A percentile compares a stretch with the other conserved stretches of the same genome.
phyloP scores from a whole-genome alignment of 108 stramenopile genomes.

The Schizochytrium sp. region DNA sequence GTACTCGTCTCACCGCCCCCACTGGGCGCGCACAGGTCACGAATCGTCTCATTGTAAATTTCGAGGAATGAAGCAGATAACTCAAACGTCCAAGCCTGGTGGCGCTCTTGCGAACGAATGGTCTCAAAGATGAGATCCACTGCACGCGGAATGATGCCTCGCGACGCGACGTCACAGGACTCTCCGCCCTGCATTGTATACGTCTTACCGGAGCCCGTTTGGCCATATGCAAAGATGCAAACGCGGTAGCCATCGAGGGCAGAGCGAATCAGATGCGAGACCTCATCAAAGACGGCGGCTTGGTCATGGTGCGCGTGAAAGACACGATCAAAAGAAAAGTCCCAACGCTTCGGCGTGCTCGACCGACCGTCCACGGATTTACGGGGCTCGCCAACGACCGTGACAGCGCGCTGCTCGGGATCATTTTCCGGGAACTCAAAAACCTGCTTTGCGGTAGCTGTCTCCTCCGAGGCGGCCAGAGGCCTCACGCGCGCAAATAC shows the following conservation, averaged over 20 bases:
- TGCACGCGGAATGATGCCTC: constrained; percentile 86
- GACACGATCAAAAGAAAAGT: constrained; percentile 18
- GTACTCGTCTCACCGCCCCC: background rate
- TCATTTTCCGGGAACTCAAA: background rate
- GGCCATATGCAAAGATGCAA: constrained; percentile 98
- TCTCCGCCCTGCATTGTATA: constrained; percentile 50
- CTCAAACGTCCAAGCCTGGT: constrained; percentile 82
- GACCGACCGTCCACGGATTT: background rate
- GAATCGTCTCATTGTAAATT: constrained; percentile 96
- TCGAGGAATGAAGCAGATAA: constrained; percentile 89
- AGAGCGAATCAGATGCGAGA: constrained; percentile 67
- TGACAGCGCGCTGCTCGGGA: background rate
- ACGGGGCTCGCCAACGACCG: background rate
- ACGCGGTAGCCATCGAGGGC: constrained; percentile 97
- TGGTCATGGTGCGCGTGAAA: constrained; percentile 18
- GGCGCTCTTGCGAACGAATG: constrained; percentile 57
- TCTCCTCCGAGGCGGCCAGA: background rate
- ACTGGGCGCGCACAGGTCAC: constrained; percentile 67
- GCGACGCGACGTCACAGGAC: constrained; percentile 47
- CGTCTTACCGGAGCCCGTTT: constrained; percentile 63
- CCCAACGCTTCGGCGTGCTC: background rate
- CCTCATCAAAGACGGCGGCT: constrained; percentile 17
- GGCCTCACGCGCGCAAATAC: constrained; percentile 52
- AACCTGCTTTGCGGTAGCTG: background rate
- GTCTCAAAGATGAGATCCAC: constrained; percentile 78